A percentile compares a stretch with the other conserved stretches of the same genome.
These are phyloP conservation scores for Cladosporium cucumerinum DNA, from an alignment of 2,329 filamentous ascomycete species.

Conservation along the genomic window DNA sequence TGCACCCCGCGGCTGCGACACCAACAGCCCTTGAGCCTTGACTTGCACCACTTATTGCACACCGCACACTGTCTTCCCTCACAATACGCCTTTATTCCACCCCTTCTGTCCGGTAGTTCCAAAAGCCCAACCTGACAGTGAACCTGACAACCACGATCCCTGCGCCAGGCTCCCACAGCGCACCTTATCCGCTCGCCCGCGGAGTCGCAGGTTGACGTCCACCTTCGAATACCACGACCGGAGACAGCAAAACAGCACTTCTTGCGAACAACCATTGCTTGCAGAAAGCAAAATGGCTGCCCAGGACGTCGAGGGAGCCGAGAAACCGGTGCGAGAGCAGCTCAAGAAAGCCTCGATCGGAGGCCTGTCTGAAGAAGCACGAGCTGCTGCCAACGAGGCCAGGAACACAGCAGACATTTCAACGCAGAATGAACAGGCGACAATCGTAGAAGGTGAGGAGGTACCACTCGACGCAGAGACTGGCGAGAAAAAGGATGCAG, in stretches of 20 bases:
- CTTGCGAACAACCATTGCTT: not conserved
- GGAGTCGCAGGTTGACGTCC: constrained; percentile 1
- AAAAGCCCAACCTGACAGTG: not conserved
- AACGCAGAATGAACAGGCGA: constrained; percentile 14
- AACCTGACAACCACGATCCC: not conserved
- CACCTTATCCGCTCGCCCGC: not conserved
- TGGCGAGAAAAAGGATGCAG: constrained; percentile 11
- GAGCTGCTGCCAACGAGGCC: constrained; percentile 12
- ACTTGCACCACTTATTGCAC: not conserved
- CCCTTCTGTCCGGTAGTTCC: not conserved
- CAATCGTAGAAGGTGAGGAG: not conserved
- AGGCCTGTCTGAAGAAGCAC: constrained; percentile 29
- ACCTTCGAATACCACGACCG: not conserved
- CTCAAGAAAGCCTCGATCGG: constrained; percentile 59
- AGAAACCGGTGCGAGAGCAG: constrained; percentile 59
- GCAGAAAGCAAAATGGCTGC: constrained; percentile 23
- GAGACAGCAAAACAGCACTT: not conserved
- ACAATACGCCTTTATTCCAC: not conserved
- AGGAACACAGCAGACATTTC: constrained; percentile 12
- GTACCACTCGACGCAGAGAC: constrained; percentile 20
- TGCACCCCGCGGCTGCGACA: not conserved
- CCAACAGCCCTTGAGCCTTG: not conserved
- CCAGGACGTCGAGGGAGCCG: constrained; percentile 46
- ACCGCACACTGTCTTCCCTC: not conserved
- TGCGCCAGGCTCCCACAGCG: not conserved